A percentile compares a stretch with the other conserved stretches of the same genome.
phyloP scores from a whole-genome alignment of 2,329 filamentous ascomycete genomes.

The Decorospora gaudefroyi region DNA sequence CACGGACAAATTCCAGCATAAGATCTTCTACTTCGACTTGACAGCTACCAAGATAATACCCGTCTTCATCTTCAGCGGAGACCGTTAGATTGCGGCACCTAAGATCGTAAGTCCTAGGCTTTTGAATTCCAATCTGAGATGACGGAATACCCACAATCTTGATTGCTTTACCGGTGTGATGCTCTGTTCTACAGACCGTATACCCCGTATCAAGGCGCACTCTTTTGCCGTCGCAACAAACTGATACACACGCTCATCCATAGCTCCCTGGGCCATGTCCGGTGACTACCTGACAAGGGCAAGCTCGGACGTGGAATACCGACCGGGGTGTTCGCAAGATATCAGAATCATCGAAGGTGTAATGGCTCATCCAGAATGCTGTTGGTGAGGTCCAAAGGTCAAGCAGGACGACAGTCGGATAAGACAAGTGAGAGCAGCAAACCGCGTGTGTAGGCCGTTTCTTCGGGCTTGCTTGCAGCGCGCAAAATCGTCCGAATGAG shows the following conservation, averaged over 20 bases:
- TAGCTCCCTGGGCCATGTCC: not conserved
- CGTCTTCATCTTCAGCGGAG: not conserved
- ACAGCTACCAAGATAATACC: constrained; percentile 3
- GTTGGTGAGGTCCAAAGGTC: too few species aligned
- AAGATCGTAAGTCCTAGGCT: constrained; percentile 1
- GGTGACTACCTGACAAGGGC: not conserved
- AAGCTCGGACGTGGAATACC: not conserved
- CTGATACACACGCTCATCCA: too few species aligned
- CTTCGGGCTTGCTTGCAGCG: too few species aligned
- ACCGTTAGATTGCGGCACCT: not conserved
- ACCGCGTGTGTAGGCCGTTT: too few species aligned
- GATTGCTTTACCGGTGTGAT: not conserved
- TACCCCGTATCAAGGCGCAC: not conserved
- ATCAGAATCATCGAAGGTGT: too few species aligned
- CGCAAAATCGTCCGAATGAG: too few species aligned
- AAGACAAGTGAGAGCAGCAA: too few species aligned
- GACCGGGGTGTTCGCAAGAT: too few species aligned
- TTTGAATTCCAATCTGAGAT: not conserved
- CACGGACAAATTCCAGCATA: not conserved
- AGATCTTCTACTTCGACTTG: not conserved
- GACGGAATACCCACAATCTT: not conserved
- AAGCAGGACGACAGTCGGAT: too few species aligned
- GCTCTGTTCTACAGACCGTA: constrained; percentile 1
- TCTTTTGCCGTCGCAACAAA: constrained; percentile 2
- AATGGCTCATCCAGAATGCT: too few species aligned